Conservation (phyloP, 2,329 filamentous ascomycete species). For the Aureobasidium sp. region DNA sequence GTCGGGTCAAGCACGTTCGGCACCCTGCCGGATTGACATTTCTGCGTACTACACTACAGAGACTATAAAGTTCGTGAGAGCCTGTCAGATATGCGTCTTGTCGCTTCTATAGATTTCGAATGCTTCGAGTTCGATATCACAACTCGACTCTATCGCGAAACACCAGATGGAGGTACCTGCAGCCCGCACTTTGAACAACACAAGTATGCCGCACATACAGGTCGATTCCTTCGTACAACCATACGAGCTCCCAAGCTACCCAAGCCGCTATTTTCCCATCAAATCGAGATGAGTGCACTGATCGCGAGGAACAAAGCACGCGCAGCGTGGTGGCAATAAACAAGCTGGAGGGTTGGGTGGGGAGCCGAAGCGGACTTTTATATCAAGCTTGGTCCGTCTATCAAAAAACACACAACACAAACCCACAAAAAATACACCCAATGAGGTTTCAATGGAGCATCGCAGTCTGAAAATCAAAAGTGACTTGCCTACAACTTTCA, state of each 20-base stretch:
- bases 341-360: not conserved
- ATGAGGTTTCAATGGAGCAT: not conserved
- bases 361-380: slow-evolving; percentile 11
- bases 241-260: not conserved
- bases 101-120: not conserved
- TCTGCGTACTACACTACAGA: not conserved
- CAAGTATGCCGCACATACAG: not conserved
- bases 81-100: not conserved
- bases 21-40: slow-evolving; percentile 5
- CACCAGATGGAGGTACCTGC: not conserved
- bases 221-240: not conserved
- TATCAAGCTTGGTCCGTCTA: not conserved
- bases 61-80: not conserved
- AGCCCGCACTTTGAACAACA: not conserved
- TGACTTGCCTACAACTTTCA: not conserved
- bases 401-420: not conserved
- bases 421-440: not conserved
- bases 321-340: not conserved
- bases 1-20: slow-evolving; percentile 6
- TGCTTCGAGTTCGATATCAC: not conserved
- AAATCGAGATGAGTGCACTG: not conserved
- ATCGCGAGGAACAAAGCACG: not conserved
- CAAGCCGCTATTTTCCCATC: not conserved
- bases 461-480: not conserved
- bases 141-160: not conserved